Base-by-base conservation (phyloP, 495 filamentous ascomycete genomes). In the Stereocaulon alpinum region DNA sequence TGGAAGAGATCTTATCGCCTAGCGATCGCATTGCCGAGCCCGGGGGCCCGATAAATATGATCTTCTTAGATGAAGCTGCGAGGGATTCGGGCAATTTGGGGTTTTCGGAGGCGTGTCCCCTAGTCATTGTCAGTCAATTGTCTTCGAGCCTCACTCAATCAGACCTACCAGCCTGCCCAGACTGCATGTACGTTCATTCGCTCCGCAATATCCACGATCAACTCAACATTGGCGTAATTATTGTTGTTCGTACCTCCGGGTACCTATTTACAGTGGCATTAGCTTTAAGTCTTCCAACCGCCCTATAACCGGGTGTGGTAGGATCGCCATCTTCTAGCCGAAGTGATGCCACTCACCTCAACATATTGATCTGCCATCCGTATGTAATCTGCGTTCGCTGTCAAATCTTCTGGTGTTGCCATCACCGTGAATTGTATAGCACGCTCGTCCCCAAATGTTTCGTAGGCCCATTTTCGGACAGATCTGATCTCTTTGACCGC, bases 181-280 rank as follows among this genome's bases (percentile, higher is more conserved):
- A 99, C 93, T 59, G 93, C 93, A 66, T 99, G 93, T 47, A 97
- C 93, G 61, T 87, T 82, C 89, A 96, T 96, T 40, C 93, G 88
- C 77, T 99, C 93, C n/a, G 93, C 93, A 70, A 99, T 82, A 77
- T 99, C 93, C 59, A 99, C 93, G 71, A 99, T 97, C 66, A 99
- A 78, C 77, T 99, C 93, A 49, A 99, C 93, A 74, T 99, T 99
- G 70, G 93, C 93, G 71, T 99, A 99, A 76, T 99, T 99, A 83
- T 99, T 96, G 80, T 99, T 99, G 76, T 99, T 99, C 48, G 94
- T 99, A 67, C 93, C 93, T 66, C 93, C 93, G n/a, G 93, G 93
- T 51, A 89, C 84, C 77, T 82, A 64, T 60, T 52, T 60, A 18
- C 55, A 44, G 24, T 27, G 11, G 12, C 30, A 34, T 44, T 37